Percentiles rank a stretch among this genome's conserved stretches.
Conservation (phyloP, 805 yeast species). For the Wickerhamomyces mucosus region DNA sequence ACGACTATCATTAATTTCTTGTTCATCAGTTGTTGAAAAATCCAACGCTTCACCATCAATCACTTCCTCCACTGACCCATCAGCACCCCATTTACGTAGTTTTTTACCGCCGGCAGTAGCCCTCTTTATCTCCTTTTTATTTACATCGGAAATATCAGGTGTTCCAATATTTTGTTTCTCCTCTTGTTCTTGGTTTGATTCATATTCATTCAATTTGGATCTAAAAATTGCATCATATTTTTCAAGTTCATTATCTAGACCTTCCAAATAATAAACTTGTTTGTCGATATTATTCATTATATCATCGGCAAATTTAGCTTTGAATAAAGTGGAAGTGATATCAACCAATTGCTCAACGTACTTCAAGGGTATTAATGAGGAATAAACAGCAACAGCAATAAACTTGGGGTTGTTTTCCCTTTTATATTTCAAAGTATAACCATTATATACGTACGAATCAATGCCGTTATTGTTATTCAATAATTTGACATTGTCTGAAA, state of each 20-base stretch:
- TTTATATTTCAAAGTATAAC: constrained; percentile 36
- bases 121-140: constrained; percentile 1
- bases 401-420: constrained; percentile 33
- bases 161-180: constrained; percentile 3
- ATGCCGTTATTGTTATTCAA: constrained; percentile 16
- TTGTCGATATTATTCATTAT: constrained; percentile 19
- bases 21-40: constrained; percentile 33
- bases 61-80: constrained; percentile 43
- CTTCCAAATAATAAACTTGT: constrained; percentile 21
- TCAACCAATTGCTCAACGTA: constrained; percentile 27
- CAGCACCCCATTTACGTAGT: constrained; percentile 57
- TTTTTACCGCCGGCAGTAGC: constrained; percentile 26
- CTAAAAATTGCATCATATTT: constrained; percentile 30
- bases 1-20: constrained; percentile 6
- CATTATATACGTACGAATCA: constrained; percentile 24
- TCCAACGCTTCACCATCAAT: constrained; percentile 36
- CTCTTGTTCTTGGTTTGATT: constrained; percentile 9
- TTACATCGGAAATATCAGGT: constrained; percentile 9
- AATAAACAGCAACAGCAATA: constrained; percentile 33
- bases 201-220: constrained; percentile 25
- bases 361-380: constrained; percentile 26
- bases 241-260: constrained; percentile 23
- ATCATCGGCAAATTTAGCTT: constrained; percentile 23
- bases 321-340: constrained; percentile 20
- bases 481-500: constrained; percentile 25